Conservation (phyloP, 148 eudicot species). For the Rhododendron griersonianum region DNA sequence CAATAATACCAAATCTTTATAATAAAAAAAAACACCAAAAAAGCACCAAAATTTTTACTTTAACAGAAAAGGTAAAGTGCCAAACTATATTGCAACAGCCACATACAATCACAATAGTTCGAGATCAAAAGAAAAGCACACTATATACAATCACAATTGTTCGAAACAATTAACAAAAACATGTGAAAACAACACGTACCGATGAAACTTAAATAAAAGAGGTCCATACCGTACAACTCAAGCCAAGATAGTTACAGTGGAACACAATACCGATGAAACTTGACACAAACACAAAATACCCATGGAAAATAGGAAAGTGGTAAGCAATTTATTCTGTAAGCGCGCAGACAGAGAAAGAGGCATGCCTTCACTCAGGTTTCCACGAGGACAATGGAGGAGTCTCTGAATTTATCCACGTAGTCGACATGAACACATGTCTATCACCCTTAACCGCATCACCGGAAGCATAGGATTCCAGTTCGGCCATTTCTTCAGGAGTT, state of each 20-base stretch:
- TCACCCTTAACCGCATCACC: not conserved
- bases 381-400: slow-evolving; percentile 6
- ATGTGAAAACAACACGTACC: no score
- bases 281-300: not conserved
- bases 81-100: no score
- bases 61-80: no score
- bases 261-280: not conserved
- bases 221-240: not conserved
- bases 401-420: slow-evolving; percentile 5
- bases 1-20: no score
- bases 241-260: not conserved
- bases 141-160: no score
- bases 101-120: no score
- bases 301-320: not conserved
- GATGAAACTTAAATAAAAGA: not conserved
- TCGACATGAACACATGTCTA: not conserved
- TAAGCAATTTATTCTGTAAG: not conserved
- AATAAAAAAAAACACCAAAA: no score
- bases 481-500: not conserved
- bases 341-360: not conserved
- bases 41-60: no score
- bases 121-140: no score
- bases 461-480: slow-evolving; percentile 5
- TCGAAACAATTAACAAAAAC: no score
- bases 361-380: not conserved